Conservation (phyloP, 2,329 filamentous ascomycete genomes). For the Hypoxylon sp. region DNA sequence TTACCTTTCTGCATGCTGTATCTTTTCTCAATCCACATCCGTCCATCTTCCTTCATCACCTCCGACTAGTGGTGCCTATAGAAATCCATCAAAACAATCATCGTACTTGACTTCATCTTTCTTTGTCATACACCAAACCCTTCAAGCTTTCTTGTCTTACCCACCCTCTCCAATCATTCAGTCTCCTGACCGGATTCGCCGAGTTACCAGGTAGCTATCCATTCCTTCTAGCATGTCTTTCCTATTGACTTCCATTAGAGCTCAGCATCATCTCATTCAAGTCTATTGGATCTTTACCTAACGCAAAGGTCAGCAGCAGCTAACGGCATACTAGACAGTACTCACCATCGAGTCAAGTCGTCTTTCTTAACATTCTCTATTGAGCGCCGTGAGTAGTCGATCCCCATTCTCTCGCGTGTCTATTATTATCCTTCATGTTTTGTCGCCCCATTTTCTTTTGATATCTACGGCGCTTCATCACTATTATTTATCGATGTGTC, state of each 20-base stretch:
- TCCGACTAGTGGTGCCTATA: neutral
- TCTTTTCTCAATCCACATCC: neutral
- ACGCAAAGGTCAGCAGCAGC: neutral
- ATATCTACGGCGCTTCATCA: neutral
- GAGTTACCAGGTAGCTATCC: neutral
- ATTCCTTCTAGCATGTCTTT: neutral
- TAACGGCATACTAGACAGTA: neutral
- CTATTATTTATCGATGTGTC: neutral
- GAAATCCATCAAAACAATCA: neutral
- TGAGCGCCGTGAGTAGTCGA: neutral
- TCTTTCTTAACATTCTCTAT: neutral
- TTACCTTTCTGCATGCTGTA: neutral
- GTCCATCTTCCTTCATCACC: neutral
- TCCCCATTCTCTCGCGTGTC: too few relatives aligned
- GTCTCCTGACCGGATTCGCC: neutral
- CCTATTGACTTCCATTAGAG: neutral
- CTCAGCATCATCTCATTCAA: neutral
- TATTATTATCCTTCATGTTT: too few relatives aligned
- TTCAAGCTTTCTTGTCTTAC: neutral
- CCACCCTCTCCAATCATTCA: neutral
- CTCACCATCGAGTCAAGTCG: neutral
- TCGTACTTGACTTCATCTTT: neutral
- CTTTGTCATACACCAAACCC: neutral
- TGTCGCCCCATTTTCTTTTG: neutral
- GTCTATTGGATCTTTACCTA: neutral